Percentiles rank a stretch among this genome's conserved stretches.
Conservation (phyloP, 805 yeast species). For the Ogataea parapolymorpha region DNA sequence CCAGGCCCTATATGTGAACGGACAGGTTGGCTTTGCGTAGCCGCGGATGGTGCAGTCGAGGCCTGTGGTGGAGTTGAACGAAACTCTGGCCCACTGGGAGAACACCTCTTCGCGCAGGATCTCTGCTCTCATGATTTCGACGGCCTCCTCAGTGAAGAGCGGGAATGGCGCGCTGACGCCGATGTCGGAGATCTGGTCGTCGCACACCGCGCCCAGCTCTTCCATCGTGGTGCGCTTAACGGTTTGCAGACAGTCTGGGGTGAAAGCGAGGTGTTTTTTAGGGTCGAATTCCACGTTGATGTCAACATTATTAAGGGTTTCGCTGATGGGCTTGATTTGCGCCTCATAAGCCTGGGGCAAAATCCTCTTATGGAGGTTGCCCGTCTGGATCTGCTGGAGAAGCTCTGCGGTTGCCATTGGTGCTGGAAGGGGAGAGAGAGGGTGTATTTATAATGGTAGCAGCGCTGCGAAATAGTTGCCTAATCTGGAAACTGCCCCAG, state of each 20-base stretch:
- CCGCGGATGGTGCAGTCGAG: slow-evolving; percentile 51
- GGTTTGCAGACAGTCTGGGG: slow-evolving; percentile 33
- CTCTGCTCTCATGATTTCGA: slow-evolving; percentile 56
- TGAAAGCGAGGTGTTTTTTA: slow-evolving; percentile 36
- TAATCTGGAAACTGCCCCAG: neutral
- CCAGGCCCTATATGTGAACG: slow-evolving; percentile 57
- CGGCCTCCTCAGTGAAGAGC: slow-evolving; percentile 57
- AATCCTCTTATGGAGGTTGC: slow-evolving; percentile 37
- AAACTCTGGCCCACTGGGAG: slow-evolving; percentile 41
- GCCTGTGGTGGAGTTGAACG: slow-evolving; percentile 45
- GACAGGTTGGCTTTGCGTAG: slow-evolving; percentile 42
- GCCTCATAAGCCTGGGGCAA: slow-evolving; percentile 33
- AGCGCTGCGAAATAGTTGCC: slow-evolving; percentile 2
- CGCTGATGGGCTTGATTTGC: slow-evolving; percentile 32
- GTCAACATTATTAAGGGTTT: slow-evolving; percentile 17
- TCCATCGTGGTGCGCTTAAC: slow-evolving; percentile 43
- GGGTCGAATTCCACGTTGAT: slow-evolving; percentile 37
- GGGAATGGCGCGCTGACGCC: slow-evolving; percentile 63
- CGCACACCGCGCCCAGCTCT: slow-evolving; percentile 45
- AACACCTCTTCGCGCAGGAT: slow-evolving; percentile 46
- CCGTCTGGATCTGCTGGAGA: slow-evolving; percentile 33
- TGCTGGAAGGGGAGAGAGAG: neutral
- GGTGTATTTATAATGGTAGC: slow-evolving; percentile 3
- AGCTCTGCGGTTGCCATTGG: slow-evolving; percentile 33
- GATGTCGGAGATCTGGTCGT: slow-evolving; percentile 48